phyloP scores from a whole-genome alignment of 495 filamentous ascomycete species.

The Pyrenula aspistea region DNA sequence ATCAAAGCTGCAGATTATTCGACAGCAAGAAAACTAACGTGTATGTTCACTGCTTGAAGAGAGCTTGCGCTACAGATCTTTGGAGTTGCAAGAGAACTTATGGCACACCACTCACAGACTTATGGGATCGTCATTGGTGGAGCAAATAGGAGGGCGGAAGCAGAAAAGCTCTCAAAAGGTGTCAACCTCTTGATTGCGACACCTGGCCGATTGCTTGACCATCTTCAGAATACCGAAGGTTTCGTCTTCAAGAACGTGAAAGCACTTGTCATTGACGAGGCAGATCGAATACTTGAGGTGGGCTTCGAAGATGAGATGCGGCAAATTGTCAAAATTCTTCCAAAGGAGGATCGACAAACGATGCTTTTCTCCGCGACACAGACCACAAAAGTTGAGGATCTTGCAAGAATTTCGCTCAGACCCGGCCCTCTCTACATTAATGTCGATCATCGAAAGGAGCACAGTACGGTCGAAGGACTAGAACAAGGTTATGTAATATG shows the following conservation, averaged over 20 bases:
- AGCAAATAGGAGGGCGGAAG: conserved; percentile 81
- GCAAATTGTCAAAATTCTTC: conserved; percentile 92
- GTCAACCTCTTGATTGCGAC: conserved; percentile 92
- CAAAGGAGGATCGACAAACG: conserved; percentile 79
- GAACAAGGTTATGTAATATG: conserved; percentile 94
- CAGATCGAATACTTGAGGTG: conserved; percentile 88
- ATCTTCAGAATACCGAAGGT: conserved; percentile 82
- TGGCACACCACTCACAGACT: conserved; percentile 81
- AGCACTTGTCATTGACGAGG: conserved; percentile 82
- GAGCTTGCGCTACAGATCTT: conserved; percentile 95
- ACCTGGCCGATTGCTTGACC: conserved; percentile 84
- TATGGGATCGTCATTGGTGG: conserved; percentile 94
- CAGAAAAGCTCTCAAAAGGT: conserved; percentile 86
- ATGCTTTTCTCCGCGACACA: conserved; percentile 97
- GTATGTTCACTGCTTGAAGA: too few relatives aligned
- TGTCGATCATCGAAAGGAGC: conserved; percentile 67
- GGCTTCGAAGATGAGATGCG: conserved; percentile 99
- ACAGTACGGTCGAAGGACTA: conserved; percentile 79
- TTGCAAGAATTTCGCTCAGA: conserved; percentile 84
- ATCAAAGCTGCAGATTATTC: background rate
- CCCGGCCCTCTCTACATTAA: conserved; percentile 94
- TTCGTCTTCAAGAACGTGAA: conserved; percentile 92
- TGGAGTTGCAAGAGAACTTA: conserved; percentile 83
- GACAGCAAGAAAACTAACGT: conserved; percentile 11
- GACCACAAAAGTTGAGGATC: conserved; percentile 95